Evolutionary conservation across 2,329 filamentous ascomycete species (phyloP).

Genomic region (Botrytis medusae): DNA sequence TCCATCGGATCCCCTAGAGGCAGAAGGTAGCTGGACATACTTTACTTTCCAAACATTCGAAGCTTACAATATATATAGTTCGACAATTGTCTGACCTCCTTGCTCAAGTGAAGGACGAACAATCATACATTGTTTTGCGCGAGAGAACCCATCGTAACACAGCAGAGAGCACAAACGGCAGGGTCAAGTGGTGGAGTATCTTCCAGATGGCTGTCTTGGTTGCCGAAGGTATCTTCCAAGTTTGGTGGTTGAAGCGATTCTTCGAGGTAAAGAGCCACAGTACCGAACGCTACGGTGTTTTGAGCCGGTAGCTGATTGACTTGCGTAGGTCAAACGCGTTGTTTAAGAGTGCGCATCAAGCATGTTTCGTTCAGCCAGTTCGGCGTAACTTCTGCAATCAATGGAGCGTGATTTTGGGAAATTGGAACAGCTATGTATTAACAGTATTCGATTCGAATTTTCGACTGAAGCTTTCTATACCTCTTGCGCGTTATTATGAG

Average conservation of each 20-base stretch:
- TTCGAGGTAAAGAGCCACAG: constrained; percentile 66
- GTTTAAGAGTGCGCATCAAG: constrained; percentile 46
- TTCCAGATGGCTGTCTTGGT: constrained; percentile 89
- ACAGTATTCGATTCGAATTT: constrained; percentile 18
- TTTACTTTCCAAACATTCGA: neutral
- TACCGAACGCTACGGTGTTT: constrained; percentile 36
- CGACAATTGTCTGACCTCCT: constrained; percentile 81
- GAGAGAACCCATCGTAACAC: constrained; percentile 98
- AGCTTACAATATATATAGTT: constrained; percentile 53
- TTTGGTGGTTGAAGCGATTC: constrained; percentile 99
- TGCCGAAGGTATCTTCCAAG: constrained; percentile 94
- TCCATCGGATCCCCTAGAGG: constrained; percentile 83
- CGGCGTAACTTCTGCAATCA: constrained; percentile 32
- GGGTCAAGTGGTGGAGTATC: constrained; percentile 99
- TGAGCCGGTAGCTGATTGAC: constrained; percentile 38
- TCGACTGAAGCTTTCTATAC: constrained; percentile 5
- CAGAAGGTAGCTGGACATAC: constrained; percentile 65
- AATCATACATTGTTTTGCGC: constrained; percentile 92
- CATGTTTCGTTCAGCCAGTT: constrained; percentile 27
- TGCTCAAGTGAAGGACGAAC: constrained; percentile 93
- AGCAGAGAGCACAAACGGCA: constrained; percentile 93
- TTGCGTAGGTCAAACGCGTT: constrained; percentile 59
- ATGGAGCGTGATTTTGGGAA: constrained; percentile 22
- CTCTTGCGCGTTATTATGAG: constrained; percentile 6
- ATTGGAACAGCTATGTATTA: constrained; percentile 25